Base-by-base conservation (phyloP, 495 filamentous ascomycete genomes). In the Pyrenopolyporus hunteri region DNA sequence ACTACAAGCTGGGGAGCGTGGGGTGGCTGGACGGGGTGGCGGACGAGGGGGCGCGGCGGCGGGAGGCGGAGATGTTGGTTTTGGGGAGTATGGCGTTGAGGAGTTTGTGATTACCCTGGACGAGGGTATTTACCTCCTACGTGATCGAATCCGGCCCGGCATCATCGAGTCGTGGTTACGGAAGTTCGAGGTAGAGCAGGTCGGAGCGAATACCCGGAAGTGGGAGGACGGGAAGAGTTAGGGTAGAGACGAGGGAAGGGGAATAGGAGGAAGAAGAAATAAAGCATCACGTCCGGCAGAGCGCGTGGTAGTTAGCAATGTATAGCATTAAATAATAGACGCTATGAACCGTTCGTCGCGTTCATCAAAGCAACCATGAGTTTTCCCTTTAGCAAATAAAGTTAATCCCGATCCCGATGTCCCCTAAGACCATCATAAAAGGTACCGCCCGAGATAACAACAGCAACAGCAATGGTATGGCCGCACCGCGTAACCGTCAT, bases 61-160 rank as follows among this genome's bases (percentile, higher is more conserved):
- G 69, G 46, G 80, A 83, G 59, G 73, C 89, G 33, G 89, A 92
- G 70, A 69, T 81, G 19, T 68, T 85, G 20, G 73, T 89, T 11
- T 46, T 94, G 26, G 88, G 87, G 20, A 78, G 82, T 17, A 91
- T 96, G 81, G 91, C 90, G 5, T 70, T 94, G 67, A 80, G 89
- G 45, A 86, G 86, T 20, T 75, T 83, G 6, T 83, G 68, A 54
- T n/a, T 36, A 28, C 3, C 9, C 17, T 4, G 39, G 19, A 17
- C 14, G 2, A 7, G 22, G 9, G 5, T n/a, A n/a, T n/a, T n/a
- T n/a, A n/a, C n/a, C n/a, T n/a, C n/a, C n/a, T n/a, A n/a, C n/a
- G n/a, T n/a, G n/a, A n/a, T n/a, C n/a, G n/a, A n/a, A n/a, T n/a
- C n/a, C n/a, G n/a, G n/a, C n/a, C n/a, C n/a, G n/a, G n/a, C n/a